phyloP scores from a whole-genome alignment of 2,329 filamentous ascomycete species.

The Claviceps lovelessii region DNA sequence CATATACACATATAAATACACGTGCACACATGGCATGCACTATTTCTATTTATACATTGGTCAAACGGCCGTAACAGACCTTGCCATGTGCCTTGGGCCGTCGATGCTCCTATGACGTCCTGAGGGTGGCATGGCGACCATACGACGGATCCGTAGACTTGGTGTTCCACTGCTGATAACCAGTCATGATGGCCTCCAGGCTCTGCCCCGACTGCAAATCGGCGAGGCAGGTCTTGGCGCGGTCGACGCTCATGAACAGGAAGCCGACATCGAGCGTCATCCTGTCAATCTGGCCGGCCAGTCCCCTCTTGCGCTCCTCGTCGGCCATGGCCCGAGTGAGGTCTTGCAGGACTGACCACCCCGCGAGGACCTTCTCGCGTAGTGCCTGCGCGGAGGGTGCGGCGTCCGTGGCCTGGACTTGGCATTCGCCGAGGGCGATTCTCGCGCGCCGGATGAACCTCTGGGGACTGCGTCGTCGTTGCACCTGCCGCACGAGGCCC shows the following conservation, averaged over 20 bases:
- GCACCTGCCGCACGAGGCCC: constrained; percentile 45
- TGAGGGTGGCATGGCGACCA: not conserved
- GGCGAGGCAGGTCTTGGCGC: constrained; percentile 30
- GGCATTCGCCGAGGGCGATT: constrained; percentile 42
- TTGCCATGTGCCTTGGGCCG: no score
- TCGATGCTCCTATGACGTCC: no score
- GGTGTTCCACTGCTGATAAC: constrained; percentile 4
- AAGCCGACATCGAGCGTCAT: constrained; percentile 14
- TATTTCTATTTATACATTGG: no score
- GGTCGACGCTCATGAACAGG: constrained; percentile 35
- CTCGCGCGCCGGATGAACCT: constrained; percentile 41
- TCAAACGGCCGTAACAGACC: no score
- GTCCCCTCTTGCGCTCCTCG: constrained; percentile 23
- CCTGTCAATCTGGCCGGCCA: constrained; percentile 21
- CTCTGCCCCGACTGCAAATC: constrained; percentile 30
- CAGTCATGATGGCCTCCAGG: constrained; percentile 12
- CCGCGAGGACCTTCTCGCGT: constrained; percentile 15
- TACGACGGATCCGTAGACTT: constrained; percentile 2
- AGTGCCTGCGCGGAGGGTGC: constrained; percentile 14
- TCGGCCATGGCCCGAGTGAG: constrained; percentile 15
- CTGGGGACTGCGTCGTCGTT: constrained; percentile 37
- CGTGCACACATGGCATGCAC: no score
- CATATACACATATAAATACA: no score
- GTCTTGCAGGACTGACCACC: constrained; percentile 20
- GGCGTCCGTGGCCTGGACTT: constrained; percentile 23